Evolutionary conservation across 108 stramenopile genomes (phyloP).

Genomic region (Cyclotella kingstonii): DNA sequence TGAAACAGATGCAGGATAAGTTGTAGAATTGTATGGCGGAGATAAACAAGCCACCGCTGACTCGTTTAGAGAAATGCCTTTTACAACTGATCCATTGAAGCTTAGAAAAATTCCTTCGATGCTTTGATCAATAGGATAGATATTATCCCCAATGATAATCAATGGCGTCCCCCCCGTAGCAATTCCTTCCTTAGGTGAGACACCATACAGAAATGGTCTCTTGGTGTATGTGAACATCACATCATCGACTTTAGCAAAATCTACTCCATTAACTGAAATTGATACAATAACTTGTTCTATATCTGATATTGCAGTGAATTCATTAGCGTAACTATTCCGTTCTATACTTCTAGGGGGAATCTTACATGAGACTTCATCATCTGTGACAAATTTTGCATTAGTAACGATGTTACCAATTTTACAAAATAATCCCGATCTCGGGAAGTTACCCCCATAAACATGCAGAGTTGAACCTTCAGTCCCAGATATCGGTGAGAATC

Average conservation of each 20-base stretch:
- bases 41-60: background rate
- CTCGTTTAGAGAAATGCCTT: slow-evolving; percentile 3
- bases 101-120: background rate
- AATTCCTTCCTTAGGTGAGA: background rate
- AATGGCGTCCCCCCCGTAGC: background rate
- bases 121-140: background rate
- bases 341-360: background rate
- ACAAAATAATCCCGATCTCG: slow-evolving; percentile 1
- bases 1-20: background rate
- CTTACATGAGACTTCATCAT: background rate
- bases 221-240: background rate
- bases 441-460: slow-evolving; percentile 7
- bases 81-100: slow-evolving; percentile 3
- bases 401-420: background rate
- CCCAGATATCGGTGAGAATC: slow-evolving; percentile 3
- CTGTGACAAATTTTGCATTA: background rate
- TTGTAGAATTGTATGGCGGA: background rate
- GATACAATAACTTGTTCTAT: background rate
- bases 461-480: background rate
- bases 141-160: background rate
- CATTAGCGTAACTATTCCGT: background rate
- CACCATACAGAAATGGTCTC: background rate
- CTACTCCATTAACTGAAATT: slow-evolving; percentile 4
- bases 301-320: background rate
- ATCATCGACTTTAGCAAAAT: background rate